phyloP scores from a whole-genome alignment of 495 filamentous ascomycete genomes.

The Penicillium alfredii region DNA sequence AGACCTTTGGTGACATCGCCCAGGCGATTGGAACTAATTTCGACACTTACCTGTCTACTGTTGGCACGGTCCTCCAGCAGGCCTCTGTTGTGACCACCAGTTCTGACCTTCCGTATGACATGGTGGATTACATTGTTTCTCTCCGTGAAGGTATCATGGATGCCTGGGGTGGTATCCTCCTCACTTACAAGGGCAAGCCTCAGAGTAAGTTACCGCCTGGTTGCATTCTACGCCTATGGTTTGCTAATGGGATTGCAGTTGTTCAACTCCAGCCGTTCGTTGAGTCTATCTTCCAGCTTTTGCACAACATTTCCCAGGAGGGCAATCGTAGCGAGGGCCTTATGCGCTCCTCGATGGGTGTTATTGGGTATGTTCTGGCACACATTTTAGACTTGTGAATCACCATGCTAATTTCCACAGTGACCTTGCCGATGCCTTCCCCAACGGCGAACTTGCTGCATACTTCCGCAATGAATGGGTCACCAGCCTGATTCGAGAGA shows the following conservation, averaged over 20 bases:
- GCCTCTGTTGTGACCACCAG: conserved; percentile 72
- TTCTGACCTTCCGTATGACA: conserved; percentile 71
- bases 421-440: conserved; percentile 91
- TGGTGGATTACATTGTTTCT: conserved; percentile 91
- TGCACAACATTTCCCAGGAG: conserved; percentile 76
- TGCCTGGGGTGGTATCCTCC: conserved; percentile 93
- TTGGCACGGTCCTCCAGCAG: conserved; percentile 89
- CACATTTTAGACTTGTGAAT: neutral
- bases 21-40: conserved; percentile 91
- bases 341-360: conserved; percentile 89
- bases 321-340: conserved; percentile 83
- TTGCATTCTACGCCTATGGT: conserved; percentile 17
- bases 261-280: conserved; percentile 68
- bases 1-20: conserved; percentile 97
- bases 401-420: conserved; percentile 49
- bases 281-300: conserved; percentile 80
- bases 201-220: conserved; percentile 48
- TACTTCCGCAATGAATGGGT: conserved; percentile 91
- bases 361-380: conserved; percentile 69
- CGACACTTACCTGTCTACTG: conserved; percentile 84
- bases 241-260: conserved; percentile 41
- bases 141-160: conserved; percentile 97
- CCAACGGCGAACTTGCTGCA: conserved; percentile 74
- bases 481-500: conserved; percentile 78
- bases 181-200: conserved; percentile 71